Evolutionary conservation across 305 asterid species (phyloP), one percentile per base, ranked within the genome.

Genomic region (Ilex paraguariensis): DNA sequence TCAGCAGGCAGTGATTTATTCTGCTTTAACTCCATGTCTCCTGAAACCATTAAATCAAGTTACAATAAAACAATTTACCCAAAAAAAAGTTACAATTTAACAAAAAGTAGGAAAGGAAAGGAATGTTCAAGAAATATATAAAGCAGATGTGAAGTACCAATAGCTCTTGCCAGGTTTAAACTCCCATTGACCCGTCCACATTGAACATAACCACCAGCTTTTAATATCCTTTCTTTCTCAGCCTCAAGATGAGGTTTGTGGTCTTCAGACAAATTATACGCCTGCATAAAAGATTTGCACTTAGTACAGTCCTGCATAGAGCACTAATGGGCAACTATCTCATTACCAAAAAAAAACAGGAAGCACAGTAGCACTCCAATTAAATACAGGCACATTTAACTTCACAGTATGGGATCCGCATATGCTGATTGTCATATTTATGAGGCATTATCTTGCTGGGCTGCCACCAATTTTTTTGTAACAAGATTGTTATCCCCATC

Each of bases 11-110:
- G 81, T 66, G 77, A 90, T 75, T 85, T 92, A 74, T 92, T 92
- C 82, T 87, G 97, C 90, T 92, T 92, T 91, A 92, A 92, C 30
- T 93, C 95, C 95, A 86, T 82, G 72, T 93, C 99, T 54, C 97
- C 99, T 93, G 84, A 73, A 68, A 68, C 56, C 31, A 61, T 59
- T 53, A 48, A 64, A 73, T 7, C 56, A 42, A 55, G 64, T 72
- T 53, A 70, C 36, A 65, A 33, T 12, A 21, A 21, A 21, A 21
- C 28, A 21, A 21, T 21, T 21, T 21, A 21, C 28, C 28, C 28
- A 21, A 21, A 21, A 21, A 17, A 21, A 21, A 21, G 28, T 21
- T 21, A 1, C 28, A 21, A 21, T 6, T 56, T 36, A 51, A 16
- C 66, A 68, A 50, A 30, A 50, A n/a, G 54, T 42, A 31, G 14